phyloP scores from a whole-genome alignment of 768 basidiomycete genomes.

The Termitomyces eurrhizus region DNA sequence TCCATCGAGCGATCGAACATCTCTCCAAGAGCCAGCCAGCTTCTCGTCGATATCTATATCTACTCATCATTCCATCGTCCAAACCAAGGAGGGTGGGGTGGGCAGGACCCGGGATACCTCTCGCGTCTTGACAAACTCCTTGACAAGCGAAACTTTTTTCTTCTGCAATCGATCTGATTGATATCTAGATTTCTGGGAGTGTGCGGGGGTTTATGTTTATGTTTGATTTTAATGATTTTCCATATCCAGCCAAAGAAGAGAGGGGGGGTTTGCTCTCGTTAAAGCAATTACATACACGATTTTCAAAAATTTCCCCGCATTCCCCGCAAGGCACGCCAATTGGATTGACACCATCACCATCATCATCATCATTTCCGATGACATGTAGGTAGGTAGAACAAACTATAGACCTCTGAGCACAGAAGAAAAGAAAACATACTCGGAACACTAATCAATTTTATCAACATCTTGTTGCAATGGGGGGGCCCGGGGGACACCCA shows the following conservation, averaged over 20 bases:
- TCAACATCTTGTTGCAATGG: too few species aligned
- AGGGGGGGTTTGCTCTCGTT: neutral
- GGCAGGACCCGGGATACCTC: conserved; percentile 16
- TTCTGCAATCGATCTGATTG: neutral
- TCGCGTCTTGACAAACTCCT: neutral
- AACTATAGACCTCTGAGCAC: too few species aligned
- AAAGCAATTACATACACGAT: neutral
- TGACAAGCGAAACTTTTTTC: neutral
- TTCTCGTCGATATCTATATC: conserved; percentile 9
- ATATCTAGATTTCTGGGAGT: neutral
- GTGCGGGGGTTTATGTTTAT: too few species aligned
- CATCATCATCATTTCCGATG: neutral
- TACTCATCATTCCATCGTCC: neutral
- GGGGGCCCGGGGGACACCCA: too few species aligned
- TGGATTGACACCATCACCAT: too few species aligned
- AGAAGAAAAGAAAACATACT: too few species aligned
- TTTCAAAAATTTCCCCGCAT: too few species aligned
- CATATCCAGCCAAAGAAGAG: neutral
- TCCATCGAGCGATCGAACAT: conserved; percentile 2
- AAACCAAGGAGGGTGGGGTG: conserved; percentile 6
- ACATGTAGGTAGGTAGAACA: too few species aligned
- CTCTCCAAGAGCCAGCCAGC: neutral
- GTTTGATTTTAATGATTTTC: neutral
- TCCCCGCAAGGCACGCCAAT: too few species aligned
- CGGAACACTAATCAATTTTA: too few species aligned